phyloP scores from a whole-genome alignment of 768 basidiomycete species.

The Suillus weaverae region DNA sequence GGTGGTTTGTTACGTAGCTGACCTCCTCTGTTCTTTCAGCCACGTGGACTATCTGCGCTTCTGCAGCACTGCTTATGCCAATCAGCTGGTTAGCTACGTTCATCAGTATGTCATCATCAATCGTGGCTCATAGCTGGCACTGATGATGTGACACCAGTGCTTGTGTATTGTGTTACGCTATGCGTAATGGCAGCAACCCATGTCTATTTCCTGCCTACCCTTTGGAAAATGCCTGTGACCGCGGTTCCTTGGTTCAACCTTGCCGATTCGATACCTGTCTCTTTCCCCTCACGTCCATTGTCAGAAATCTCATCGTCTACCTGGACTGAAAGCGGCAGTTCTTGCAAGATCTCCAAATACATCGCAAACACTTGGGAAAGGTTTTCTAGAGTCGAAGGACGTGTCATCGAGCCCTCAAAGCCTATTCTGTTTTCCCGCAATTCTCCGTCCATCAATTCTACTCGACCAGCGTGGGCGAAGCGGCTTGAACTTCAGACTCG shows the following conservation, averaged over 20 bases:
- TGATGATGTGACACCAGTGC: conserved; percentile 33
- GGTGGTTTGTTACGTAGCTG: not conserved
- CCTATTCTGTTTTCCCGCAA: conserved; percentile 20
- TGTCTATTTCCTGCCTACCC: conserved; percentile 36
- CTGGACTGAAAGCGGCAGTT: conserved; percentile 13
- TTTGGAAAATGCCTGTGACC: conserved; percentile 57
- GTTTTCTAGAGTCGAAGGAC: conserved; percentile 23
- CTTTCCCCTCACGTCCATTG: conserved; percentile 15
- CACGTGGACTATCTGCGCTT: conserved; percentile 46
- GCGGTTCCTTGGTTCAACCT: conserved; percentile 57
- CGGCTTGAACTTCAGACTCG: conserved; percentile 35
- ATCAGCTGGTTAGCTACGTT: conserved; percentile 49
- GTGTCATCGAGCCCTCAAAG: conserved; percentile 14
- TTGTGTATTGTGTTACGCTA: conserved; percentile 57
- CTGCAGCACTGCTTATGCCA: conserved; percentile 47
- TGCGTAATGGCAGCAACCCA: conserved; percentile 50
- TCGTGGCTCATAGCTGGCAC: not conserved
- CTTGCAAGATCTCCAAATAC: conserved; percentile 29
- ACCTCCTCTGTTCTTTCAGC: conserved; percentile 22
- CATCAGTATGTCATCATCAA: conserved; percentile 38
- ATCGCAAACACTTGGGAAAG: conserved; percentile 34
- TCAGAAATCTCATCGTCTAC: conserved; percentile 10
- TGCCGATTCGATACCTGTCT: conserved; percentile 3
- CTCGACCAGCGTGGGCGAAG: conserved; percentile 53
- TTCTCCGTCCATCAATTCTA: conserved; percentile 22